phyloP scores from a whole-genome alignment of 78 protist species.

The Dictyostelium discoideum region DNA sequence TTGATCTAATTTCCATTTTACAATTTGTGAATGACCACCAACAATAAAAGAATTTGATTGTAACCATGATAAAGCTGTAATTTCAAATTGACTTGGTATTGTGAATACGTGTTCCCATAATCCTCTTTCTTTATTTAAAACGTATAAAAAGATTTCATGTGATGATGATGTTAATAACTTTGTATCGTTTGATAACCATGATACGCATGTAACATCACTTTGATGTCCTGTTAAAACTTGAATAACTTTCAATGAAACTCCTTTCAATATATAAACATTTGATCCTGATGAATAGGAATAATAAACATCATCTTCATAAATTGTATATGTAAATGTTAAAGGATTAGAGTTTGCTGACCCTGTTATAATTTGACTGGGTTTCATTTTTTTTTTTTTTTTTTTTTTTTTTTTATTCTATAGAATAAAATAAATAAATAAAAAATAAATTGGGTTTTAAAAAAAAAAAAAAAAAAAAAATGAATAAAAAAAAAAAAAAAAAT shows the following conservation, averaged over 20 bases:
- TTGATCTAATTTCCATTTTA: conserved; percentile 58
- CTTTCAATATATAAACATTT: conserved; percentile 50
- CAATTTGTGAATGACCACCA: conserved; percentile 30
- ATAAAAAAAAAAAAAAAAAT: too few species aligned
- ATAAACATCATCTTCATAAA: conserved; percentile 48
- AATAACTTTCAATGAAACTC: conserved; percentile 55
- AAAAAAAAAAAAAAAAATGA: too few species aligned
- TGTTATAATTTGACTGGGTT: conserved; percentile 70
- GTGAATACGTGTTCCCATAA: conserved; percentile 57
- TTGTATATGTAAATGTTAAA: conserved; percentile 45
- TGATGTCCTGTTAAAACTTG: conserved; percentile 66
- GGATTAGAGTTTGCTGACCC: conserved; percentile 64
- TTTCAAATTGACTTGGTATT: conserved; percentile 43
- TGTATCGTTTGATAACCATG: conserved; percentile 26
- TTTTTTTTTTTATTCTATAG: too few species aligned
- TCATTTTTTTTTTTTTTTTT: conserved; percentile 12
- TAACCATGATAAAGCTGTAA: conserved; percentile 51
- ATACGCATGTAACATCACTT: conserved; percentile 37
- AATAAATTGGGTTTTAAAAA: too few species aligned
- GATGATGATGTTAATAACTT: conserved; percentile 18
- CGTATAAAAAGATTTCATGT: conserved; percentile 28
- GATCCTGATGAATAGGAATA: conserved; percentile 60
- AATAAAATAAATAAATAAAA: too few species aligned
- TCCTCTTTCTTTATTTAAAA: not conserved
- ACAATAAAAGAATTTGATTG: conserved; percentile 41